Base-by-base conservation (phyloP, 306 rosid species). In the Casuarina cunninghamiana region DNA sequence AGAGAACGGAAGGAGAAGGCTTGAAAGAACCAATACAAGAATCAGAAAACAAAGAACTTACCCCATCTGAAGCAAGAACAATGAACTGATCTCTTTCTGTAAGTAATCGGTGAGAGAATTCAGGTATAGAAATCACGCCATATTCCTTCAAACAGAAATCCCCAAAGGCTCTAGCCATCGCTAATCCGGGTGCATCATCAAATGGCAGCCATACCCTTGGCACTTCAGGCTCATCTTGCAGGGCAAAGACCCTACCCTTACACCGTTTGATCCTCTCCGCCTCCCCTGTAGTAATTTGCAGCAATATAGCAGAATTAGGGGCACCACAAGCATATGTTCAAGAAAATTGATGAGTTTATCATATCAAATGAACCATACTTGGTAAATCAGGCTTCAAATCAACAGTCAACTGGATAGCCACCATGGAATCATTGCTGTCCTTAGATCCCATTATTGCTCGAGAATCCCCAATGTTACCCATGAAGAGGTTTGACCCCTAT, bases 161-260 rank as follows among this genome's bases (percentile, higher is more conserved):
- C 3, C 97, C 99, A 75, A 93, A 93, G 48, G 99, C 99, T 79
- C 99, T 88, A 87, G 99, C 98, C 99, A 96, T 96, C 38, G 99
- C 99, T 85, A 96, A 80, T 26, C 99, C 99, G 19, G 98, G 99
- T 21, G 99, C 97, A 85, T 96, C 91, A 74, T 96, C 98, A 69
- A 84, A 93, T 4, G 99, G 98, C 81, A 96, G 75, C 98, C 99
- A 96, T 26, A 96, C 98, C 82, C 99, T 83, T 19, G 88, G 81
- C 70, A 96, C 99, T 89, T 90, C 97, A 50, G 99, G 99, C 72
- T 96, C 99, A 89, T 96, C 99, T 84, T 91, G 94, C 88, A 96
- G 67, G 53, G 98, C 94, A 83, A 96, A 96, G 62, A 96, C 98
- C 79, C 99, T 88, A 53, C 99, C 99, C 81, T 88, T 96, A 73